These are phyloP conservation scores for Populus davidiana DNA, from an alignment of 345 rosid genomes.

Conservation along the genomic window DNA sequence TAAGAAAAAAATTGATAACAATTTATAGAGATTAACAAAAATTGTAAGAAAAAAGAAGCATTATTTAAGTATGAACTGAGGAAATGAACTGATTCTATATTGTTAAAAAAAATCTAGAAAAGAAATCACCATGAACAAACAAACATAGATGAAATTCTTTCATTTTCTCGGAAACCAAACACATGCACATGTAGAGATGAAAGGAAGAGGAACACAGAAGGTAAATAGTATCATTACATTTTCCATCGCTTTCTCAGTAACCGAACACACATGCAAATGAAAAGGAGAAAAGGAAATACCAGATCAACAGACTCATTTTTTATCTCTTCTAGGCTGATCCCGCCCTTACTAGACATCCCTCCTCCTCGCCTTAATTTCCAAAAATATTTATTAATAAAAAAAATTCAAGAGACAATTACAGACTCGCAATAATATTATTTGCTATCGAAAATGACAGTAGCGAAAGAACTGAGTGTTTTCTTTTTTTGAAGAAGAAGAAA, in stretches of 20 bases:
- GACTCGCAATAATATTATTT: background rate
- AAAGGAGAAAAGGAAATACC: constrained; percentile 26
- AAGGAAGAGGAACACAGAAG: background rate
- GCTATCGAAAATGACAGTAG: background rate
- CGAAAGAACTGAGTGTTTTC: background rate
- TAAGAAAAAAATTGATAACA: too few relatives aligned
- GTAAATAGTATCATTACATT: background rate
- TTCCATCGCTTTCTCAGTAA: background rate
- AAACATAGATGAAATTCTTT: background rate
- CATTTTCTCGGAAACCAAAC: background rate
- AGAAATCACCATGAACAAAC: background rate
- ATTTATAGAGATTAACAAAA: too few relatives aligned
- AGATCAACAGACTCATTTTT: constrained; percentile 77
- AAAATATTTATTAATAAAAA: background rate
- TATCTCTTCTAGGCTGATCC: constrained; percentile 55
- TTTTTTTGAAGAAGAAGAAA: background rate
- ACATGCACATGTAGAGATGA: background rate
- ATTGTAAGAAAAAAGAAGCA: background rate
- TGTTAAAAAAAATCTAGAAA: background rate
- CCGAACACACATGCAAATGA: background rate
- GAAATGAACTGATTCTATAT: background rate
- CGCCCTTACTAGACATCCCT: constrained; percentile 36
- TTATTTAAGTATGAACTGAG: background rate
- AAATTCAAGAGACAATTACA: background rate
- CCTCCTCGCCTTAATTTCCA: background rate